Base-by-base conservation (phyloP, 257 asterid species). In the Ehretia macrophylla region DNA sequence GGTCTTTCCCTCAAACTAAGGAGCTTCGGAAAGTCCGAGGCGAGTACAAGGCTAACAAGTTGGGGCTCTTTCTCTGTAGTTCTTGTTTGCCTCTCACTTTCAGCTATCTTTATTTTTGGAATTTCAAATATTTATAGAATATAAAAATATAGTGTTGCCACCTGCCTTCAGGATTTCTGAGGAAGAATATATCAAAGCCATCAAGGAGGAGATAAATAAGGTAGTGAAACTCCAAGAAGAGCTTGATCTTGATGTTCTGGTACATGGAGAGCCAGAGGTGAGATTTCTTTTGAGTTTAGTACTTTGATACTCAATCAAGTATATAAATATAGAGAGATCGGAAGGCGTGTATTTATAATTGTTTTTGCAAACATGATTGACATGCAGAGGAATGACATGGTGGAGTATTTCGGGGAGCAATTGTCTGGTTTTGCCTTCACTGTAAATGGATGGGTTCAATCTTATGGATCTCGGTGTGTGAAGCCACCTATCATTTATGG, bases 191-290 rank as follows among this genome's bases (percentile, higher is more conserved):
- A 68, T 77, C 62, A 88, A 79, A 60, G 69, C 95, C 13, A 88
- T 91, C 69, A 81, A 86, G 23, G 95, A 79, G 83, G 98, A 91
- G 76, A 91, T 91, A 77, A 75, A 50, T 84, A 92, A 92, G 49
- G 99, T 92, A 63, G 97, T 92, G 56, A 75, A 88, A 84, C 90
- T 92, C 66, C 99, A 92, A 74, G 99, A 92, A 75, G 99, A 92
- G 67, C 96, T 88, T 53, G 99, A 92, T 51, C 87, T 92, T 66
- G 99, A 92, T 75, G 99, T 88, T 62, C 85, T 92, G 66, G 99
- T 92, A 68, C 99, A 92, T 16, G 99, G 99, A 76, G 99, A 88
- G 75, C 99, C 99, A 27, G 99, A 92, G 95, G 99, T 88, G 74
- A 72, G 79, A 42, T 27, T 27, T 59, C 20, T 22, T 62, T 62